Conservation (phyloP, 2,329 filamentous ascomycete genomes). For the Scedosporium dehoogii region DNA sequence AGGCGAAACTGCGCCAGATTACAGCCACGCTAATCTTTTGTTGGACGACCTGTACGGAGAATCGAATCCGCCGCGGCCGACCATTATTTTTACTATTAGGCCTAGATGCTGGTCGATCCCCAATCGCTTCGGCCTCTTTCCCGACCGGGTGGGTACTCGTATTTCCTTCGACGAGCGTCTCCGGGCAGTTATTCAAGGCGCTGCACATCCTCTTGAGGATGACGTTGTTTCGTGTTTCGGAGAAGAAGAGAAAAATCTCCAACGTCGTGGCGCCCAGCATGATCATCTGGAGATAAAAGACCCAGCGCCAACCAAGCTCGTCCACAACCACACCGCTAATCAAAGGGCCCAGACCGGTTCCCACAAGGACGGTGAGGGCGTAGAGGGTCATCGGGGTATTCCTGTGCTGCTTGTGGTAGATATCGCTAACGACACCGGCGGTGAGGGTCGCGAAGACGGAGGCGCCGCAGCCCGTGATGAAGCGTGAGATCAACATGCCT, state of each 20-base stretch:
- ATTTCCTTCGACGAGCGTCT: conserved; percentile 21
- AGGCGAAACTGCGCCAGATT: conserved; percentile 18
- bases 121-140: neutral
- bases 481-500: conserved; percentile 52
- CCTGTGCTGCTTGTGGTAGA: conserved; percentile 52
- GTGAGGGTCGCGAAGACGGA: conserved; percentile 37
- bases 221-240: conserved; percentile 59
- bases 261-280: conserved; percentile 43
- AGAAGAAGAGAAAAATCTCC: conserved; percentile 48
- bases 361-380: conserved; percentile 49
- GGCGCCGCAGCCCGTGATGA: conserved; percentile 52
- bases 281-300: conserved; percentile 59
- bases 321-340: conserved; percentile 49
- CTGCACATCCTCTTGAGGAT: conserved; percentile 50
- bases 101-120: no score
- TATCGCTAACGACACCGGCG: conserved; percentile 57
- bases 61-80: neutral
- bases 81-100: no score
- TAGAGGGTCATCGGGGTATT: conserved; percentile 63
- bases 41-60: conserved; percentile 8
- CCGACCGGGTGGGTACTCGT: neutral
- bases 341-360: conserved; percentile 53
- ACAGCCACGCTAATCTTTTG: conserved; percentile 14
- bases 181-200: conserved; percentile 45
- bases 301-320: conserved; percentile 52